Conservation (phyloP, 2,329 filamentous ascomycete species). For the Stylonectria norvegica region DNA sequence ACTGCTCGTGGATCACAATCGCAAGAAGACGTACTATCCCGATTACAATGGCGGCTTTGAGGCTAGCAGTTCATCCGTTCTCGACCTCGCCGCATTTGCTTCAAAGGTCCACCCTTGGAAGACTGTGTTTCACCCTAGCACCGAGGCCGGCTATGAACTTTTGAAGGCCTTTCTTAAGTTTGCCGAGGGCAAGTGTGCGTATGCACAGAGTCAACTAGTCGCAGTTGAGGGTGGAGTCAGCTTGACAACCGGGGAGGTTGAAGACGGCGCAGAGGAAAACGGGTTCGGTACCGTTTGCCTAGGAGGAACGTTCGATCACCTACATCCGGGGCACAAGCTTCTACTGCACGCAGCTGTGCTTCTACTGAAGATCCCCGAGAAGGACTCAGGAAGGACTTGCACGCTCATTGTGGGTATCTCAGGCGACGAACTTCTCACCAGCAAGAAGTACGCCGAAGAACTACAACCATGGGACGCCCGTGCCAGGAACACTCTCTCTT, state of each 20-base stretch:
- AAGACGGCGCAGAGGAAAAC: neutral
- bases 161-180: slow-evolving; percentile 47
- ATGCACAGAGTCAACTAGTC: slow-evolving; percentile 50
- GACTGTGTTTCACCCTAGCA: slow-evolving; percentile 62
- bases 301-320: slow-evolving; percentile 93
- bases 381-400: slow-evolving; percentile 40
- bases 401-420: slow-evolving; percentile 82
- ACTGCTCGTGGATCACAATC: slow-evolving; percentile 65
- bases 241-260: slow-evolving; percentile 26
- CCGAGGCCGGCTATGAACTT: slow-evolving; percentile 60
- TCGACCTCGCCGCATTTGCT: slow-evolving; percentile 52
- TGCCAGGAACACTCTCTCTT: slow-evolving; percentile 65
- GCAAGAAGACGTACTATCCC: slow-evolving; percentile 27
- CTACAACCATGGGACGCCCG: slow-evolving; percentile 79
- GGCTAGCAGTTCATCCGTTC: slow-evolving; percentile 44
- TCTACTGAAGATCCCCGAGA: slow-evolving; percentile 54
- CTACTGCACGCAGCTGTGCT: slow-evolving; percentile 84
- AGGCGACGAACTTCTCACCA: slow-evolving; percentile 77
- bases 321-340: slow-evolving; percentile 95
- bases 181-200: slow-evolving; percentile 43
- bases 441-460: slow-evolving; percentile 81
- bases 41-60: slow-evolving; percentile 38
- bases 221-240: slow-evolving; percentile 52
- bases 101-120: slow-evolving; percentile 58
- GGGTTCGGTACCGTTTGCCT: slow-evolving; percentile 58